Conservation (phyloP, 768 basidiomycete species). For the Gymnopilus junonius region DNA sequence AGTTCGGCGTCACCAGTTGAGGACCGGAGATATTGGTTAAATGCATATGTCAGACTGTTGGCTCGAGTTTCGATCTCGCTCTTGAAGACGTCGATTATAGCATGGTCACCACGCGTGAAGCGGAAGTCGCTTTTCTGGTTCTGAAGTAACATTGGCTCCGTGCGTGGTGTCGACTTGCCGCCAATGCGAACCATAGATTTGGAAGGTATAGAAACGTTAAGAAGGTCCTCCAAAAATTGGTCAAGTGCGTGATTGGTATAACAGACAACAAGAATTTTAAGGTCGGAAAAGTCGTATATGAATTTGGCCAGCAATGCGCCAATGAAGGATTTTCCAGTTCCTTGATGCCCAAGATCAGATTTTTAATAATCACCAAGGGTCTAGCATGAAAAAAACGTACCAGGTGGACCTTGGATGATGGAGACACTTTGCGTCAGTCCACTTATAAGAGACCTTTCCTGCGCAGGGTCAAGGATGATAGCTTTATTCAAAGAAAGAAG, state of each 20-base stretch:
- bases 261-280: conserved; percentile 69
- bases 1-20: not conserved
- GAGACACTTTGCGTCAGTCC: conserved; percentile 62
- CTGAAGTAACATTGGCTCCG: conserved; percentile 48
- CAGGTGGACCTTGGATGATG: conserved; percentile 74
- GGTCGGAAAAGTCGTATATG: conserved; percentile 49
- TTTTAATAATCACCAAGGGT: conserved; percentile 21
- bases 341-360: conserved; percentile 32
- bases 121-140: conserved; percentile 34
- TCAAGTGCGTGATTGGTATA: conserved; percentile 80
- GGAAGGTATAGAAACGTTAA: conserved; percentile 59
- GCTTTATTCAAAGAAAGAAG: conserved; percentile 40
- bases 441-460: conserved; percentile 49
- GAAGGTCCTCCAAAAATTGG: conserved; percentile 66
- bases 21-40: conserved; percentile 29
- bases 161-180: conserved; percentile 55
- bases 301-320: conserved; percentile 69
- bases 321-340: conserved; percentile 78
- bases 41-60: not conserved
- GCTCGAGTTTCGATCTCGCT: conserved; percentile 11
- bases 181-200: conserved; percentile 58
- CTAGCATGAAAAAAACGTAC: conserved; percentile 46
- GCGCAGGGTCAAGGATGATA: conserved; percentile 56
- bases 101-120: conserved; percentile 20
- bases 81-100: conserved; percentile 44